phyloP scores from a whole-genome alignment of 1,284 basidiomycete genomes.

The Entoloma clypeatum region DNA sequence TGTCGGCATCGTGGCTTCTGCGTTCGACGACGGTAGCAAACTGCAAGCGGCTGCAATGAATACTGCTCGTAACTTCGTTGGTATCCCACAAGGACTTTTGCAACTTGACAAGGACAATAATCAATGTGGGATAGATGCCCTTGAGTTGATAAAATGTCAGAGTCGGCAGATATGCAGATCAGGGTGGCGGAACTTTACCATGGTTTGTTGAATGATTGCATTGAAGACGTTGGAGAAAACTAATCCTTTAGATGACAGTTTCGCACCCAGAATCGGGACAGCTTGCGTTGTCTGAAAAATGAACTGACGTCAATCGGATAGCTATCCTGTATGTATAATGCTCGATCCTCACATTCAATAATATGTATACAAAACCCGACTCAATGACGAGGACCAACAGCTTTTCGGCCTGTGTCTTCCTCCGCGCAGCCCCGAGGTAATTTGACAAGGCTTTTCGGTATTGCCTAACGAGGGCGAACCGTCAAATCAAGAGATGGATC shows the following conservation, averaged over 20 bases:
- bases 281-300: slow-evolving; percentile 25
- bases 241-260: slow-evolving; percentile 17
- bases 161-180: too few relatives aligned
- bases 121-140: slow-evolving; percentile 30
- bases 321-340: not conserved
- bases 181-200: too few relatives aligned
- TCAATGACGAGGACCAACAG: slow-evolving; percentile 25
- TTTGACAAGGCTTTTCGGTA: slow-evolving; percentile 23
- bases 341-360: slow-evolving; percentile 22
- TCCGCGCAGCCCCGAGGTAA: slow-evolving; percentile 21
- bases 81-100: slow-evolving; percentile 26
- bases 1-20: too few relatives aligned
- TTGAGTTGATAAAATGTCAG: slow-evolving; percentile 4
- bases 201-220: slow-evolving; percentile 28
- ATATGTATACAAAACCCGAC: slow-evolving; percentile 25
- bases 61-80: slow-evolving; percentile 13
- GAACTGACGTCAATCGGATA: slow-evolving; percentile 2
- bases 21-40: slow-evolving; percentile 13
- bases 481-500: not conserved
- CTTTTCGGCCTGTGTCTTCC: slow-evolving; percentile 25
- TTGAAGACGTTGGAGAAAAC: slow-evolving; percentile 26
- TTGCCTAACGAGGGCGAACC: too few relatives aligned
- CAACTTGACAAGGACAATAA: slow-evolving; percentile 27
- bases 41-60: slow-evolving; percentile 12
- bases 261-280: slow-evolving; percentile 26